Percentiles rank a stretch among this genome's conserved stretches.
phyloP scores from a whole-genome alignment of 306 rosid genomes.

The Dryas octopetala region DNA sequence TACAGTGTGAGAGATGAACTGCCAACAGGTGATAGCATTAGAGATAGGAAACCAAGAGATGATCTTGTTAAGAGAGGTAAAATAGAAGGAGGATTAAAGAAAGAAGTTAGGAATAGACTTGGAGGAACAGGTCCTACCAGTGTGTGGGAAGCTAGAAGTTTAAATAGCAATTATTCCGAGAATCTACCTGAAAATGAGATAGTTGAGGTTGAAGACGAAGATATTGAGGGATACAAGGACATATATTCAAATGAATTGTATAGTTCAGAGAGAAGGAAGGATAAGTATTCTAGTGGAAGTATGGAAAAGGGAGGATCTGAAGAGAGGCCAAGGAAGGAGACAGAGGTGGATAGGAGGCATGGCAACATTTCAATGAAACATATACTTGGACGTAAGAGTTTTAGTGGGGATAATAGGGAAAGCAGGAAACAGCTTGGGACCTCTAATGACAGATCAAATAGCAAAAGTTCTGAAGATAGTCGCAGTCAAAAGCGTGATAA shows the following conservation, averaged over 20 bases:
- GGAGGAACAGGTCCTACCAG: constrained; percentile 12
- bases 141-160: constrained; percentile 20
- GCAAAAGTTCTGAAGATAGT: constrained; percentile 27
- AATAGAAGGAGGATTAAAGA: constrained; percentile 27
- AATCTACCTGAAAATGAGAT: constrained; percentile 19
- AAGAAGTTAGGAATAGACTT: constrained; percentile 24
- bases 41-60: constrained; percentile 22
- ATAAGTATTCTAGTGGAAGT: constrained; percentile 10
- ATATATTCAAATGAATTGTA: constrained; percentile 32
- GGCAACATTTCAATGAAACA: constrained; percentile 28
- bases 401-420: constrained; percentile 16
- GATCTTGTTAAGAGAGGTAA: constrained; percentile 24
- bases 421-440: constrained; percentile 14
- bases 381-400: constrained; percentile 31
- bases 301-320: constrained; percentile 23
- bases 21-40: not conserved
- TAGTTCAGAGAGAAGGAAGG: constrained; percentile 21
- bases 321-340: constrained; percentile 20
- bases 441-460: constrained; percentile 20
- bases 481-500: constrained; percentile 18
- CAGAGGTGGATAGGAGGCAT: constrained; percentile 15
- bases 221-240: constrained; percentile 26
- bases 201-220: constrained; percentile 37
- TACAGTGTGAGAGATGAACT: constrained; percentile 8
- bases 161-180: not conserved